Percentiles rank a stretch among this genome's conserved stretches.
These are phyloP conservation scores for Cystofilobasidium ferigula DNA, from an alignment of 768 basidiomycete genomes.

Conservation along the genomic window DNA sequence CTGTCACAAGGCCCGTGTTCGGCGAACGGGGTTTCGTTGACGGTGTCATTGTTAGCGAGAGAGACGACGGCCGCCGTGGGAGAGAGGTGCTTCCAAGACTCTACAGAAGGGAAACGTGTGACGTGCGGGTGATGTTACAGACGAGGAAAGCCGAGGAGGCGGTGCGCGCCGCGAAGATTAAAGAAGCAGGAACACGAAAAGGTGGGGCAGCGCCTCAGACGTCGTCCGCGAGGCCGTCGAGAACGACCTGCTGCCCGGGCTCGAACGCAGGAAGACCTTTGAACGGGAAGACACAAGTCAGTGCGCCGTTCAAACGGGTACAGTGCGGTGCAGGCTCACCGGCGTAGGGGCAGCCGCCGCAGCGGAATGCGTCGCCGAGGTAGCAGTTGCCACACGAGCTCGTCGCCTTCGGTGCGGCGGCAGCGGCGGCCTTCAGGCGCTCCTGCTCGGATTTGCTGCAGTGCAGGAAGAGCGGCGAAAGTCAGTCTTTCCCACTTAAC, in stretches of 20 bases:
- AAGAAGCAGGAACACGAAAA: no score
- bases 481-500: neutral
- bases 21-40: no score
- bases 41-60: no score
- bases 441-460: constrained; percentile 16
- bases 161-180: no score
- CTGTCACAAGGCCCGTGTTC: no score
- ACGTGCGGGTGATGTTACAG: no score
- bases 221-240: constrained; percentile 74
- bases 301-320: neutral
- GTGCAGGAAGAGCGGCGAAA: neutral
- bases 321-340: constrained; percentile 50
- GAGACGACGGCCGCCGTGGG: no score
- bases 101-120: no score
- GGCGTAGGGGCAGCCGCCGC: constrained; percentile 87
- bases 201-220: constrained; percentile 33
- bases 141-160: no score
- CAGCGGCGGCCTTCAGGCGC: constrained; percentile 23
- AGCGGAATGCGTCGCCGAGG: constrained; percentile 94
- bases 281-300: neutral
- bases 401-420: constrained; percentile 48
- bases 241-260: constrained; percentile 90
- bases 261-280: constrained; percentile 95
- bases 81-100: no score
- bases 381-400: constrained; percentile 97